Evolutionary conservation across 2,329 filamentous ascomycete genomes (phyloP).

Genomic region (Calonectria ilicicola): DNA sequence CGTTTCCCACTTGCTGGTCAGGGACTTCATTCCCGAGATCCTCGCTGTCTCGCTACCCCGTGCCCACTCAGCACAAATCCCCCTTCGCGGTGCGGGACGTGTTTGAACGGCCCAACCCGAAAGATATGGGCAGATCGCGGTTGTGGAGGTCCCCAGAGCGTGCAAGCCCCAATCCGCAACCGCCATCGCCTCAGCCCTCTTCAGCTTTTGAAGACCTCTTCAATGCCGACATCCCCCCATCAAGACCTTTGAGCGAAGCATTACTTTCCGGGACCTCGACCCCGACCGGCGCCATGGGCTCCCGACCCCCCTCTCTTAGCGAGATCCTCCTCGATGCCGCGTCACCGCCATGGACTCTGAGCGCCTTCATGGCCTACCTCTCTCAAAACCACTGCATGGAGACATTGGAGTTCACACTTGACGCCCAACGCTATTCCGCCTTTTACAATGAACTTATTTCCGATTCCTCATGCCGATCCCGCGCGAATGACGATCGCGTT

Average conservation of each 20-base stretch:
- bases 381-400: slow-evolving; percentile 98
- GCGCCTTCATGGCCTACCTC: slow-evolving; percentile 95
- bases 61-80: slow-evolving; percentile 25
- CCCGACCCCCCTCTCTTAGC: slow-evolving; percentile 74
- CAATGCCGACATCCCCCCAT: slow-evolving; percentile 56
- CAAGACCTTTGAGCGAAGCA: slow-evolving; percentile 62
- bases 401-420: slow-evolving; percentile 96
- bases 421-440: slow-evolving; percentile 84
- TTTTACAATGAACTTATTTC: slow-evolving; percentile 61
- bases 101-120: slow-evolving; percentile 30
- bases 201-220: slow-evolving; percentile 60
- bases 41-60: slow-evolving; percentile 5
- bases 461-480: slow-evolving; percentile 50
- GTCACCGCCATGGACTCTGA: slow-evolving; percentile 88
- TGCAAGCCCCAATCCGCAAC: slow-evolving; percentile 55
- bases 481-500: slow-evolving; percentile 71
- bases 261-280: slow-evolving; percentile 57
- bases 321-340: slow-evolving; percentile 91
- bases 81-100: slow-evolving; percentile 35
- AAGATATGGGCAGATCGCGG: slow-evolving; percentile 60
- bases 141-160: slow-evolving; percentile 59
- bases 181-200: slow-evolving; percentile 57
- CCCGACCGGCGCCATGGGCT: slow-evolving; percentile 46
- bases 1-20: slow-evolving; percentile 29
- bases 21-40: slow-evolving; percentile 22